Conservation (phyloP, 805 yeast genomes). For the Komagataella pseudopastoris region DNA sequence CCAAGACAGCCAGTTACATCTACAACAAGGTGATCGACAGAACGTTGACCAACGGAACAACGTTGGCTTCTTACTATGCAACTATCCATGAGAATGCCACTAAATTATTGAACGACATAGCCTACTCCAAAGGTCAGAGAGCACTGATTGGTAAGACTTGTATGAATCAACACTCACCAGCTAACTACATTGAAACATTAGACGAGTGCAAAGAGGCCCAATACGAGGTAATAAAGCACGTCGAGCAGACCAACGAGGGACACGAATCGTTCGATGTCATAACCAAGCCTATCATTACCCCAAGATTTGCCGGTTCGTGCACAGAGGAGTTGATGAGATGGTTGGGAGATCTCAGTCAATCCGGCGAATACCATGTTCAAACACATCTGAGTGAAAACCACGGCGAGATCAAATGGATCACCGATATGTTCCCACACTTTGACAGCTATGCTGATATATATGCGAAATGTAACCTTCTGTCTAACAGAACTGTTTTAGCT, state of each 20-base stretch:
- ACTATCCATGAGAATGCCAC: slow-evolving; percentile 75
- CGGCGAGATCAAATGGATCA: slow-evolving; percentile 60
- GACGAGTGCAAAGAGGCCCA: slow-evolving; percentile 41
- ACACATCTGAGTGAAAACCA: slow-evolving; percentile 75
- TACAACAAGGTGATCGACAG: slow-evolving; percentile 56
- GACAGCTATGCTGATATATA: slow-evolving; percentile 62
- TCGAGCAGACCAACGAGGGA: slow-evolving; percentile 18
- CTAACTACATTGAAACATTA: slow-evolving; percentile 45
- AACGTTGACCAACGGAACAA: slow-evolving; percentile 73
- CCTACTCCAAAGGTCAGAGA: slow-evolving; percentile 61
- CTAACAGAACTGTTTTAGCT: slow-evolving; percentile 59
- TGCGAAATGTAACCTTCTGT: slow-evolving; percentile 41
- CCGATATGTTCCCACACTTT: slow-evolving; percentile 56
- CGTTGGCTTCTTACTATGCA: slow-evolving; percentile 85
- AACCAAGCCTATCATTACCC: slow-evolving; percentile 68
- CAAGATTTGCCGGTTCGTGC: slow-evolving; percentile 85
- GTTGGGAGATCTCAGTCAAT: slow-evolving; percentile 38
- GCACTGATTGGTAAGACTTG: slow-evolving; percentile 90
- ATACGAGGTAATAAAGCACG: slow-evolving; percentile 36
- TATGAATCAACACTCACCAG: slow-evolving; percentile 79
- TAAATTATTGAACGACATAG: slow-evolving; percentile 59
- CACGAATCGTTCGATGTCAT: slow-evolving; percentile 31
- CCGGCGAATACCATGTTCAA: slow-evolving; percentile 49
- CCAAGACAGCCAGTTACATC: slow-evolving; percentile 40
- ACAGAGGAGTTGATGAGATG: slow-evolving; percentile 41